These are phyloP conservation scores for Aspergillus tamarii DNA, from an alignment of 2,329 filamentous ascomycete genomes.

Conservation along the genomic window DNA sequence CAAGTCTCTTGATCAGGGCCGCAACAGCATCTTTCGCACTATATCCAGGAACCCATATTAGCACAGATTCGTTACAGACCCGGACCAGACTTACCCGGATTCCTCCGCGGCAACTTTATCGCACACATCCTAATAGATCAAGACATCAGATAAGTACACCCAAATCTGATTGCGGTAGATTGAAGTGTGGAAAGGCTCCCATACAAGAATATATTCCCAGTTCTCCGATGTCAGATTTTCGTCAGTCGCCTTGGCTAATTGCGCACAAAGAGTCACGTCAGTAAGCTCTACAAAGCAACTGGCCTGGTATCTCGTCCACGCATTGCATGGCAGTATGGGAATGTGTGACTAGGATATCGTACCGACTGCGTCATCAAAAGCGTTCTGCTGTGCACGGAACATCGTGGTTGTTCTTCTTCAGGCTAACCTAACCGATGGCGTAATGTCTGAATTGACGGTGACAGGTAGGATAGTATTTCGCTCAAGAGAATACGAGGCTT, in stretches of 20 bases:
- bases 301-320: background rate
- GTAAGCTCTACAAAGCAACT: slow-evolving; percentile 11
- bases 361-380: slow-evolving; percentile 72
- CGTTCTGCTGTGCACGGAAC: slow-evolving; percentile 67
- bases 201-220: slow-evolving; percentile 70
- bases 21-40: slow-evolving; percentile 82
- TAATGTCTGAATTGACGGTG: background rate
- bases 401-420: slow-evolving; percentile 39
- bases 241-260: slow-evolving; percentile 80
- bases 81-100: slow-evolving; percentile 40
- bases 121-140: slow-evolving; percentile 57
- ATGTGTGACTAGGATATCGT: slow-evolving; percentile 34
- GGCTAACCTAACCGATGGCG: background rate
- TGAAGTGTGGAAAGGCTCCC: slow-evolving; percentile 16
- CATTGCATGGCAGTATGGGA: background rate
- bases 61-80: slow-evolving; percentile 2
- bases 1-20: slow-evolving; percentile 87
- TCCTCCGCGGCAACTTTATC: slow-evolving; percentile 60
- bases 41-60: slow-evolving; percentile 18
- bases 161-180: background rate
- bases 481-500: background rate
- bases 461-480: background rate
- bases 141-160: slow-evolving; percentile 15
- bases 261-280: slow-evolving; percentile 30
- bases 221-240: slow-evolving; percentile 92